Conservation (phyloP, 2,329 filamentous ascomycete species). For the Penicillium expansum region DNA sequence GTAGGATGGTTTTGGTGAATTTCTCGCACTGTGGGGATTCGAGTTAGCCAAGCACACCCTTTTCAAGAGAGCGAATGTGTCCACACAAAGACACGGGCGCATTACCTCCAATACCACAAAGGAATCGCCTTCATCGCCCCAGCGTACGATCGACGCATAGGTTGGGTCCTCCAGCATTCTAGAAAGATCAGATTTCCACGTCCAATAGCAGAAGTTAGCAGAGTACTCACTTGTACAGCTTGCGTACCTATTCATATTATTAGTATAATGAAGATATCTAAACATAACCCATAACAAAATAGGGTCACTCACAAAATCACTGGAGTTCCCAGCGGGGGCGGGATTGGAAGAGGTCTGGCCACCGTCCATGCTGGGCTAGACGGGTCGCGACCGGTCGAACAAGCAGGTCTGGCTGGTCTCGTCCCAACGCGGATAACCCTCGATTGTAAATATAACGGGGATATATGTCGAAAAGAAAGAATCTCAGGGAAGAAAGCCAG, state of each 20-base stretch:
- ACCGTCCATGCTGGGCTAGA: conserved; percentile 47
- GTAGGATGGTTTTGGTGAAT: conserved; percentile 94
- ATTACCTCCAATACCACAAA: conserved; percentile 94
- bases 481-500: conserved; percentile 1
- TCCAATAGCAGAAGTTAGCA: not conserved
- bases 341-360: conserved; percentile 42
- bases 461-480: not conserved
- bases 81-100: conserved; percentile 17
- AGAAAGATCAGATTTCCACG: conserved; percentile 19
- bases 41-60: conserved; percentile 19
- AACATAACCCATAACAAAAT: not conserved
- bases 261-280: not conserved
- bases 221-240: conserved; percentile 93
- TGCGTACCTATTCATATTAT: conserved; percentile 70
- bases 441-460: conserved; percentile 5
- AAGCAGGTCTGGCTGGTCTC: conserved; percentile 25
- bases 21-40: conserved; percentile 75
- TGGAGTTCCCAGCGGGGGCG: conserved; percentile 72
- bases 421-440: conserved; percentile 5
- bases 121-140: conserved; percentile 91
- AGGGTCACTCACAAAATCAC: conserved; percentile 78
- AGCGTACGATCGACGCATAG: conserved; percentile 88
- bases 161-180: conserved; percentile 97
- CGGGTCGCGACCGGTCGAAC: conserved; percentile 42
- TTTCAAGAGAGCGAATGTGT: conserved; percentile 1